A percentile compares a stretch with the other conserved stretches of the same genome.
phyloP scores from a whole-genome alignment of 768 basidiomycete genomes.

The Suillus fuscotomentosus region DNA sequence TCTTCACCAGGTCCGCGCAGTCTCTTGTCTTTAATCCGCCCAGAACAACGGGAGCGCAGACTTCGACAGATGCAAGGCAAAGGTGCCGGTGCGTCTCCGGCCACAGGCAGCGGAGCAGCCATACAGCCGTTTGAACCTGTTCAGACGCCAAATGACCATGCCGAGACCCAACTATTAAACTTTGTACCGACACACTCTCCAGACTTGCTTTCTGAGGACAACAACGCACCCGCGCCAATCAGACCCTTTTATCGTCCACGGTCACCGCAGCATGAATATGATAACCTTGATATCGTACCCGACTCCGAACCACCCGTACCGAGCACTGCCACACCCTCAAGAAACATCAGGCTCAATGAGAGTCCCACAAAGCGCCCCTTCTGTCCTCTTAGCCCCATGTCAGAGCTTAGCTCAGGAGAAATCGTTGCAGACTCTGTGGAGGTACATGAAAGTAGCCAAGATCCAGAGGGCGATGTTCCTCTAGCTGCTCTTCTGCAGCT shows the following conservation, averaged over 20 bases:
- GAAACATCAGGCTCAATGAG: conserved; percentile 1
- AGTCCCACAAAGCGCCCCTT: conserved; percentile 18
- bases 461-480: conserved; percentile 47
- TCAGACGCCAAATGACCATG: conserved; percentile 10
- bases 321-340: conserved; percentile 10
- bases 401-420: conserved; percentile 23
- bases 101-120: not conserved
- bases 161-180: conserved; percentile 17
- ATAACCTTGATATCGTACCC: conserved; percentile 53
- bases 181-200: conserved; percentile 19
- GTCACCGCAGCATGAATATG: conserved; percentile 7
- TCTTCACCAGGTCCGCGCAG: not conserved
- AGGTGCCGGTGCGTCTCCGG: not conserved
- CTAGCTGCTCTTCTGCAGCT: conserved; percentile 30
- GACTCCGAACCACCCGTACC: conserved; percentile 57
- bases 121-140: conserved; percentile 5
- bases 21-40: not conserved
- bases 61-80: not conserved
- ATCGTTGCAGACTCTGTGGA: conserved; percentile 27
- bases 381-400: conserved; percentile 22
- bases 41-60: conserved; percentile 2
- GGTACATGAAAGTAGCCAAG: conserved; percentile 29
- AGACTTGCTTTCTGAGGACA: not conserved
- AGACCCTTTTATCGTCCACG: not conserved
- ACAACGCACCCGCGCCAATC: too few relatives aligned